phyloP scores from a whole-genome alignment of 805 yeast genomes.

The Candida railenensis region DNA sequence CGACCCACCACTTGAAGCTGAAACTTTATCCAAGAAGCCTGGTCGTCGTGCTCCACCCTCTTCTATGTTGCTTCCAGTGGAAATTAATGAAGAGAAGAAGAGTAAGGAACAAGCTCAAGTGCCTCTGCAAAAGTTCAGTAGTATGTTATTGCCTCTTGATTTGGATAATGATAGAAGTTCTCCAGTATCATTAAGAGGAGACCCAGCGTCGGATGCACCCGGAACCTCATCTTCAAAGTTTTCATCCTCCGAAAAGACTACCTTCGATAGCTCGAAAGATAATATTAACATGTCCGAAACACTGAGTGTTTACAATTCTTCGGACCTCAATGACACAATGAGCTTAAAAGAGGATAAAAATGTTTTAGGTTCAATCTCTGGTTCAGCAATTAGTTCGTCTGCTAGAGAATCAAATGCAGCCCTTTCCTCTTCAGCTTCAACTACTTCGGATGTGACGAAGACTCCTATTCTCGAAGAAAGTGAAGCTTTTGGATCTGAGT shows the following conservation, averaged over 20 bases:
- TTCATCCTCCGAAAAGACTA: not conserved
- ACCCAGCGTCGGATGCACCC: not conserved
- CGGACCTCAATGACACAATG: not conserved
- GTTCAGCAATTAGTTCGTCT: not conserved
- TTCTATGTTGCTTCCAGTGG: not conserved
- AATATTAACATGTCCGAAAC: conserved; percentile 1
- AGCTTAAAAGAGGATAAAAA: not conserved
- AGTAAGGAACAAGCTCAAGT: not conserved
- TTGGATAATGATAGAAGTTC: not conserved
- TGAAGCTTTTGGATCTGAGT: conserved; percentile 1
- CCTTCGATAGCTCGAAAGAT: conserved; percentile 4
- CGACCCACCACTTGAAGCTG: too few species aligned
- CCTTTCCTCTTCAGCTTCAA: not conserved
- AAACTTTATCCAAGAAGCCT: not conserved
- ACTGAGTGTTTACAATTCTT: conserved; percentile 3
- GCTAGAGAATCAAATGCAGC: not conserved
- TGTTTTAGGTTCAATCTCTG: not conserved
- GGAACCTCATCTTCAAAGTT: not conserved
- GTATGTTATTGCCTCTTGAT: not conserved
- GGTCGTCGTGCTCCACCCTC: conserved; percentile 1
- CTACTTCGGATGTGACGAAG: conserved; percentile 1
- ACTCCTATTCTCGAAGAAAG: conserved; percentile 4
- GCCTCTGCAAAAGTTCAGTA: not conserved
- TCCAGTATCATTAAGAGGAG: not conserved
- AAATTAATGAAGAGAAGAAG: conserved; percentile 1